Percentiles rank a stretch among this genome's conserved stretches.
Evolutionary conservation across 2,329 filamentous ascomycete species (phyloP).

Genomic region (Alternaria infectoria): DNA sequence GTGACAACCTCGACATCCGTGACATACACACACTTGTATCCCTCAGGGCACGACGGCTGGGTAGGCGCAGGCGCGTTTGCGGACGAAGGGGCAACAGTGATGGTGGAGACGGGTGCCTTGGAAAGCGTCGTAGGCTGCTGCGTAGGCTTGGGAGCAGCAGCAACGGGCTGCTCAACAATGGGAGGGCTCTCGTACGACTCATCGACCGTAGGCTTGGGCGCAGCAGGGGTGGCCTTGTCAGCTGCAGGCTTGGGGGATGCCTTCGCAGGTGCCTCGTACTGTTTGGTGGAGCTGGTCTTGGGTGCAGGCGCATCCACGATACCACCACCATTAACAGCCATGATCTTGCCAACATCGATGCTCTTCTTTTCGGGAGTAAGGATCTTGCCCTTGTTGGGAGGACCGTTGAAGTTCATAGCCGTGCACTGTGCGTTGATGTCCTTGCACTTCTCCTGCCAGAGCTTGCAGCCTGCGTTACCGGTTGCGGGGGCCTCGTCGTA

Average conservation of each 20-base stretch:
- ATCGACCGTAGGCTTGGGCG: constrained; percentile 14
- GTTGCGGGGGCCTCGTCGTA: constrained; percentile 65
- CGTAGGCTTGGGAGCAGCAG: background rate
- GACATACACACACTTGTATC: constrained; percentile 32
- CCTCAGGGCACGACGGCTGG: constrained; percentile 23
- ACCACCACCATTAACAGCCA: constrained; percentile 21
- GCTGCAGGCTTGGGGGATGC: constrained; percentile 1
- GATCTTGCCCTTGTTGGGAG: constrained; percentile 51
- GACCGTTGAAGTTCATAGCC: constrained; percentile 51
- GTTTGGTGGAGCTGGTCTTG: constrained; percentile 15
- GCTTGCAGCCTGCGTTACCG: constrained; percentile 64
- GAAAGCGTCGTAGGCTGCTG: background rate
- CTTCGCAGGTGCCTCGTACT: constrained; percentile 10
- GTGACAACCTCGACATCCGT: constrained; percentile 32
- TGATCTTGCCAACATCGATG: constrained; percentile 40
- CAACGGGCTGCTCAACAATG: constrained; percentile 4
- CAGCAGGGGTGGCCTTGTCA: constrained; percentile 6
- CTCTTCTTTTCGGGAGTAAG: constrained; percentile 41
- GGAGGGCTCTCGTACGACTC: constrained; percentile 16
- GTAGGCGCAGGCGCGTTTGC: constrained; percentile 29
- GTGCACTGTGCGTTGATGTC: constrained; percentile 51
- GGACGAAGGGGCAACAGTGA: constrained; percentile 22
- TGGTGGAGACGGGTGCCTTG: constrained; percentile 9
- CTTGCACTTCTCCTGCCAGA: constrained; percentile 69
- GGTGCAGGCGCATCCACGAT: constrained; percentile 21